phyloP scores from a whole-genome alignment of 805 yeast species.

The Metschnikowia amazonensis region DNA sequence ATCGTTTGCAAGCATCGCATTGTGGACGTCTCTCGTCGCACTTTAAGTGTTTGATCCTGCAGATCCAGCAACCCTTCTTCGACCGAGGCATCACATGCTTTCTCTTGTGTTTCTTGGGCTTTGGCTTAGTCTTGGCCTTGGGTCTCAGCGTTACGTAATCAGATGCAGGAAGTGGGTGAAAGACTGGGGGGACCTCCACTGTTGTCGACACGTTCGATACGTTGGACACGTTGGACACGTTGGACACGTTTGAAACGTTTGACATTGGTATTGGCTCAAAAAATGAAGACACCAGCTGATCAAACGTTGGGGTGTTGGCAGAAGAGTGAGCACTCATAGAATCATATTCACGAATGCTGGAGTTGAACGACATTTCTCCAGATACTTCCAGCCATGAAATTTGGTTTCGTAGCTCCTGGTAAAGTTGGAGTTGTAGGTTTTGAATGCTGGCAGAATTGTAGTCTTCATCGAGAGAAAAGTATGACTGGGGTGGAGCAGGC shows the following conservation, averaged over 20 bases:
- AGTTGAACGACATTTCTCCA: constrained; percentile 15
- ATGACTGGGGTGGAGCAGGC: background rate
- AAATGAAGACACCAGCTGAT: constrained; percentile 2
- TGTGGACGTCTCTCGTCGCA: constrained; percentile 40
- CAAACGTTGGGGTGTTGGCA: constrained; percentile 17
- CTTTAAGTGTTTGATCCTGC: constrained; percentile 43
- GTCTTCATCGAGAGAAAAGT: background rate
- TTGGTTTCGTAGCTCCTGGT: constrained; percentile 12
- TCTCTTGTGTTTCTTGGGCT: constrained; percentile 35
- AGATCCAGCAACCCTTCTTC: constrained; percentile 45
- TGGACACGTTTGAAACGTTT: too few relatives aligned
- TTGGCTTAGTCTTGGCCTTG: background rate
- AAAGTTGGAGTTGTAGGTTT: constrained; percentile 9
- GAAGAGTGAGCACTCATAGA: constrained; percentile 14
- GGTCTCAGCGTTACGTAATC: background rate
- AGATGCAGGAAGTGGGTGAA: background rate
- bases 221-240: too few relatives aligned
- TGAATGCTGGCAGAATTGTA: constrained; percentile 5
- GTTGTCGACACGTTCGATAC: background rate
- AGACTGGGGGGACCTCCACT: background rate
- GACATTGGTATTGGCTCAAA: background rate
- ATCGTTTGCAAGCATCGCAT: constrained; percentile 36
- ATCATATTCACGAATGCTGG: constrained; percentile 15
- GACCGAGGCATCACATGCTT: constrained; percentile 39
- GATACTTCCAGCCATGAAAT: constrained; percentile 9